These are phyloP conservation scores for Alnus glutinosa DNA, from an alignment of 306 rosid genomes.

Conservation along the genomic window DNA sequence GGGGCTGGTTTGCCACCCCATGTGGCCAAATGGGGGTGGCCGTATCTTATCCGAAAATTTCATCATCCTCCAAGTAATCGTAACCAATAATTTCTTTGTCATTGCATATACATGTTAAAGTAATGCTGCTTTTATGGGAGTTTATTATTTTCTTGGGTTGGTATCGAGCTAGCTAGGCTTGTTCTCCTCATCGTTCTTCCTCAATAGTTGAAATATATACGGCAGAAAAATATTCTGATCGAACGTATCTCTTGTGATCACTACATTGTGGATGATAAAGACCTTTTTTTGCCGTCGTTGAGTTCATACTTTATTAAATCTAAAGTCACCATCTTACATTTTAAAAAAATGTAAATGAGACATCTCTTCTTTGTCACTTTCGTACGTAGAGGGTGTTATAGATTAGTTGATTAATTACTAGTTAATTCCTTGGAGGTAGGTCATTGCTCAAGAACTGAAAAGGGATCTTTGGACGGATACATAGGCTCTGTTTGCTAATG, in stretches of 20 bases:
- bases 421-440: not conserved
- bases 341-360: not conserved
- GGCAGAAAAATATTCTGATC: too few relatives aligned
- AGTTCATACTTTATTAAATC: not conserved
- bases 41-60: too few relatives aligned
- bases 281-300: constrained; percentile 32
- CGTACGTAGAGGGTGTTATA: not conserved
- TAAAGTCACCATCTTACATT: not conserved
- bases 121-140: too few relatives aligned
- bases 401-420: not conserved
- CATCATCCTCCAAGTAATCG: not conserved
- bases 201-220: too few relatives aligned
- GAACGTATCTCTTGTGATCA: too few relatives aligned
- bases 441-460: too few relatives aligned
- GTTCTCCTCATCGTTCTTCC: not conserved
- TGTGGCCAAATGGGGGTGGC: too few relatives aligned
- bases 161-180: not conserved
- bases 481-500: too few relatives aligned
- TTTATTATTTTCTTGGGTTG: not conserved
- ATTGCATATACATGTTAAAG: not conserved
- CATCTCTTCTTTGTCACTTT: not conserved
- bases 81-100: not conserved
- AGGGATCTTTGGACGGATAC: too few relatives aligned
- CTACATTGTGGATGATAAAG: not conserved
- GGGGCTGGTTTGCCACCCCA: too few relatives aligned